Percentiles rank a stretch among this genome's conserved stretches.
These are phyloP conservation scores for Coemansia sp. DNA, from an alignment of 192 early-diverging fungal genomes.

Conservation along the genomic window DNA sequence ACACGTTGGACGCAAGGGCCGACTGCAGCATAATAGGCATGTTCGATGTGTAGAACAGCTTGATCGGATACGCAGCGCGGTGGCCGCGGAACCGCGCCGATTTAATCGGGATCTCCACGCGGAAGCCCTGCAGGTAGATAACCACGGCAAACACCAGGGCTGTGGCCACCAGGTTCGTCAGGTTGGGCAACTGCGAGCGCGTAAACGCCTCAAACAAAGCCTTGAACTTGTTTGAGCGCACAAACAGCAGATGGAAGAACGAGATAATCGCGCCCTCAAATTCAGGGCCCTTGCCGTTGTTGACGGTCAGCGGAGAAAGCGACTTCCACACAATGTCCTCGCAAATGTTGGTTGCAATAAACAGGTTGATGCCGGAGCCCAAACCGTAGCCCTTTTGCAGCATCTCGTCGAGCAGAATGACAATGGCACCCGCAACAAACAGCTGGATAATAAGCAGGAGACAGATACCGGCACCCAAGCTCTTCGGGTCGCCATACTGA, in stretches of 20 bases:
- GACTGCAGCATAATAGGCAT: conserved; percentile 99
- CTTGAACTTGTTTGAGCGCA: conserved; percentile 93
- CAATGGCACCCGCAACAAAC: conserved; percentile 94
- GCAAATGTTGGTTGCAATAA: conserved; percentile 99
- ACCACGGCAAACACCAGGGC: conserved; percentile 82
- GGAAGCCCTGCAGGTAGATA: conserved; percentile 98
- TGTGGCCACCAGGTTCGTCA: conserved; percentile 91
- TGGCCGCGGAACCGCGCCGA: conserved; percentile 95
- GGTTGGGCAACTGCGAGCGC: conserved; percentile 80
- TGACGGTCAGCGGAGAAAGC: conserved; percentile 94
- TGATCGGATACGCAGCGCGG: conserved; percentile 97
- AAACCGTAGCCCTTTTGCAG: conserved; percentile 99
- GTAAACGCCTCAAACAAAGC: conserved; percentile 98
- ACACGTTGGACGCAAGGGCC: conserved; percentile 93
- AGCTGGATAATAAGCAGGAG: conserved; percentile 96
- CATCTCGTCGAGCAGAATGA: conserved; percentile 97
- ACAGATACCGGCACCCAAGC: conserved; percentile 95
- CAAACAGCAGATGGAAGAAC: conserved; percentile 92
- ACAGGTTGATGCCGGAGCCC: conserved; percentile 98
- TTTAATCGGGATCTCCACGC: conserved; percentile 99
- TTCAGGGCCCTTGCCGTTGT: conserved; percentile 96
- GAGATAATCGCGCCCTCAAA: conserved; percentile 98
- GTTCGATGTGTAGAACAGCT: conserved; percentile 99
- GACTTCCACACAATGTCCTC: conserved; percentile 99
- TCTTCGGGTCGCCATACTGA: conserved; percentile 94